Evolutionary conservation across 768 basidiomycete genomes (phyloP), one percentile per base, ranked within the genome.

Genomic region (Gymnopilus junonius): DNA sequence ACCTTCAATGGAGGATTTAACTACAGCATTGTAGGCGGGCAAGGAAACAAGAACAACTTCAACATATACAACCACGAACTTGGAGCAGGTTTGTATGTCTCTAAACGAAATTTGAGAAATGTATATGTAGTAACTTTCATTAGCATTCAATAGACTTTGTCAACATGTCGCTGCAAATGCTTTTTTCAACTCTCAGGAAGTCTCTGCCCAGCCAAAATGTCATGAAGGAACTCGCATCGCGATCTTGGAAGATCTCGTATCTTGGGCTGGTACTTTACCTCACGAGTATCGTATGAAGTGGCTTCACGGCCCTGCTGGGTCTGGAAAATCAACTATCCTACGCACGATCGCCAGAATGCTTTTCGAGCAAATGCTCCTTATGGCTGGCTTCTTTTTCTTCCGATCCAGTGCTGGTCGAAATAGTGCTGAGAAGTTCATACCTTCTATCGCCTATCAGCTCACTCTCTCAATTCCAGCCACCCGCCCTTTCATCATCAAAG

Each of bases 371-470:
- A 21, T 20, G 17, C 54, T 34, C 31, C 46, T 65, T 40, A 27
- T 55, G 11, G 60, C 60, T 8, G 54, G 39, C 35, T 65, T 65
- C 61, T 62, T 65, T 25, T 65, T 65, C 57, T 59, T 37, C 34
- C 61, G 51, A 39, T 63, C 55, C 1, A 50, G 27, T 29, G 27
- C 45, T 37, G 48, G 60, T 17, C 46, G 58, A 34, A 53, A 61
- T 40, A 37, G 43, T 27, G 42, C 32, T 14, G 25, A 53, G 10
- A 46, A 51, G 4, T 40, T 67, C 20, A 46, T 67, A 29, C 37
- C 63, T 8, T 61, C 62, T 4, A 60, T 67, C 37, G 65, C 62
- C 1, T 63, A 59, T 56, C 65, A 63, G 54, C 48, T 66, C 25
- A 37, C 62, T 15, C 11, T 63, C 23, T 32, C 40, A 8, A 50